Base-by-base conservation (phyloP, 1,139 yeast species). In the Pichia sp. region DNA sequence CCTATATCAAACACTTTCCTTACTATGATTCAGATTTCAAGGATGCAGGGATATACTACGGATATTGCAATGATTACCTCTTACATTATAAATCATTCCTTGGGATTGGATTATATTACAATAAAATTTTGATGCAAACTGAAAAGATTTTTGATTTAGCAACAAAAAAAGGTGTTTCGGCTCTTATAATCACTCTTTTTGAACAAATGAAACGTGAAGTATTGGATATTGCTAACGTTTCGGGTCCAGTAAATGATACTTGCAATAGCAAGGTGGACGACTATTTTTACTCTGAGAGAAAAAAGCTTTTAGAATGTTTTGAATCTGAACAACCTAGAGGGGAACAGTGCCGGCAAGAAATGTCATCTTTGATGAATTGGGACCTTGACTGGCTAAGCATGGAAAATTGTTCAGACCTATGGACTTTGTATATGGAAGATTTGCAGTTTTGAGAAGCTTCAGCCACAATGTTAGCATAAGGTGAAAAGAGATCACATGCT, bases 151-250 rank as follows among this genome's bases (percentile, higher is more conserved):
- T 49, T 42, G 51, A 49, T 42, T 16, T 49, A 23, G 51, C 51
- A 8, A 44, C 42, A 11, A 30, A 26, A 8, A 44, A 36, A n/a
- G 47, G 52, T 19, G 41, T 49, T 4, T 49, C 47, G 5, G n/a
- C 16, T 4, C 30, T 38, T 11, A 40, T 32, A 49, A 44, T 49
- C 6, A 42, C 61, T 8, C 53, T 45, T 4, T 59, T 58, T 45
- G 61, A 60, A 19, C 53, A 54, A 36, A 52, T 60, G 57, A 60
- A 60, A 34, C 57, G 54, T 31, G 59, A 60, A 50, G 51, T 60
- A 29, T 45, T 60, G 10, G 61, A 59, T 43, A 56, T 59, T n/a
- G 61, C 61, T 7, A 60, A 60, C 36, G 57, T 60, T 10, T 54
- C 61, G 15, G 61, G 58, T 8, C 62, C 61, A 0, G 46, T 59